phyloP scores from a whole-genome alignment of 257 asterid genomes.

The Coffea eugenioides region DNA sequence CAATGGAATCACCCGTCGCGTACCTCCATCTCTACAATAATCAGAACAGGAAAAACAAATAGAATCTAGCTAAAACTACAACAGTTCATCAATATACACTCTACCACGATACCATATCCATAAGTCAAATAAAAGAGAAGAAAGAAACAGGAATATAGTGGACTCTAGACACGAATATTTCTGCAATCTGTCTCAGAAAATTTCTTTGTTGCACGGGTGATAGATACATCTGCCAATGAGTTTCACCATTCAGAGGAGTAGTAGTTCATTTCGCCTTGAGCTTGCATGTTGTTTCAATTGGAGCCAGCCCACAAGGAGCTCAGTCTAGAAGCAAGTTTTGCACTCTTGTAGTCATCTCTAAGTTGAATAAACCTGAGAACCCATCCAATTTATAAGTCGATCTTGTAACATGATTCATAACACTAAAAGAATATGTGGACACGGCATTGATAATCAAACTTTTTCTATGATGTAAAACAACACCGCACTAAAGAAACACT shows the following conservation, averaged over 20 bases:
- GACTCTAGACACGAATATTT: conserved; percentile 1
- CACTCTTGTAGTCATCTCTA: conserved; percentile 97
- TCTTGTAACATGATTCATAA: not conserved
- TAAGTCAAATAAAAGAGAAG: not conserved
- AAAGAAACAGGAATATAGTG: not conserved
- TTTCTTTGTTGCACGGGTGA: not conserved
- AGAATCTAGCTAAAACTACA: not conserved
- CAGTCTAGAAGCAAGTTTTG: conserved; percentile 82
- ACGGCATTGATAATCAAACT: not conserved
- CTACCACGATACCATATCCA: not conserved
- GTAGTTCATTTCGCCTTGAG: not conserved
- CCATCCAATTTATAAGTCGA: conserved; percentile 12
- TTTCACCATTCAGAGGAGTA: not conserved
- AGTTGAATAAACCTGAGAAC: conserved; percentile 91
- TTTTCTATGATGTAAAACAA: not conserved
- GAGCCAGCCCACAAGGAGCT: conserved; percentile 62
- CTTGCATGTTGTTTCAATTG: conserved; percentile 12
- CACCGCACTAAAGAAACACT: not conserved
- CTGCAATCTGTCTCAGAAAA: conserved; percentile 1
- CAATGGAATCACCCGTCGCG: not conserved
- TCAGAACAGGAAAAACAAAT: not conserved
- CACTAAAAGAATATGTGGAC: no score
- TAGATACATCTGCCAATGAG: not conserved
- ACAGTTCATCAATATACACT: conserved; percentile 10
- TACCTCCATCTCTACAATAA: not conserved